Evolutionary conservation across 1,139 yeast species (phyloP), one percentile per base, ranked within the genome.

Genomic region (Eremothecium coryli): DNA sequence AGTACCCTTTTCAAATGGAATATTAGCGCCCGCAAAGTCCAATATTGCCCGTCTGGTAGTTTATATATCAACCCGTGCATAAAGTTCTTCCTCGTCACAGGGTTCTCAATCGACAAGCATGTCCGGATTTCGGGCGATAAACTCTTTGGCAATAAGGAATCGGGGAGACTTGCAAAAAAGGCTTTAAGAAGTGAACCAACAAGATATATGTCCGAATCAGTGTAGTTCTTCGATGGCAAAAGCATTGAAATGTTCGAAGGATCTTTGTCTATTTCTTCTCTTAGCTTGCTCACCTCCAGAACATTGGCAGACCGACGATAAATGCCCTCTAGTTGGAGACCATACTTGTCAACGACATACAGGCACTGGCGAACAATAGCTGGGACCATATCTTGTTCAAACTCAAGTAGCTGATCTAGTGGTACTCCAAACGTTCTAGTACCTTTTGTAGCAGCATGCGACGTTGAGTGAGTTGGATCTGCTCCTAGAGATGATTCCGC

Each of bases 11-110:
- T 77, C 45, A 90, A 70, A 57, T 90, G 98, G 66, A 88, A 84
- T 3, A 86, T 66, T 43, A 90, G 65, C 25, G 85, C 75, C 48
- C 97, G 66, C 46, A 90, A 67, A 0, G 97, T 88, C 64, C 94
- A 86, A 58, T 90, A 90, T 38, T 93, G 86, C 1, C 95, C 93
- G 59, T 90, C 98, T 0, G 97, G 96, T 37, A 90, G 68, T 46
- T 82, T 82, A 61, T 80, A 90, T 30, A 90, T 84, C 39, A 84
- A 71, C 34, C 85, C 85, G 58, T 90, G 98, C 48, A 90, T 67
- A 42, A 79, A 81, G 48, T 85, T 86, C 35, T 74, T 66, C 44
- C 81, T 65, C 29, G 71, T 66, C 12, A 64, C 64, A 21, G 66
- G 68, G 45, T 77, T 79, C 26, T 64, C 68, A 36, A 85, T 75